phyloP scores from a whole-genome alignment of 106 monocot genomes.

The Acanthochlamys bracteata region DNA sequence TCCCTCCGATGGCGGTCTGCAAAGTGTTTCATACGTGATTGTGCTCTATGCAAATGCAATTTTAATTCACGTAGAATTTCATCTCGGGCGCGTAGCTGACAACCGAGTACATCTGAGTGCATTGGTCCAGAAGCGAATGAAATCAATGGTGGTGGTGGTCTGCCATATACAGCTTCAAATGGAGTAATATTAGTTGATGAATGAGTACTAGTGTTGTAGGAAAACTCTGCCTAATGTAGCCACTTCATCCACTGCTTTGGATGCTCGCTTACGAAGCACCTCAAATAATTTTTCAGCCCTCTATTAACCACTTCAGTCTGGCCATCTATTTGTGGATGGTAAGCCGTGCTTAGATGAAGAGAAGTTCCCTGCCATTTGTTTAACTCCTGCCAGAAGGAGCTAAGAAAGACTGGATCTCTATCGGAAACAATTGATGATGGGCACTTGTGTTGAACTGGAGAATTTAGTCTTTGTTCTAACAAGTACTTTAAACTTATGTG shows the following conservation, averaged over 20 bases:
- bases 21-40: background rate
- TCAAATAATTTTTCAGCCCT: background rate
- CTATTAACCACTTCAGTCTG: slow-evolving; percentile 11
- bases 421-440: background rate
- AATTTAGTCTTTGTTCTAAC: background rate
- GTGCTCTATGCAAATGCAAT: background rate
- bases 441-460: slow-evolving; percentile 1
- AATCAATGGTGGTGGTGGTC: background rate
- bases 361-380: background rate
- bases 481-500: background rate
- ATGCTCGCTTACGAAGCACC: background rate
- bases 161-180: slow-evolving; percentile 7
- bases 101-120: background rate
- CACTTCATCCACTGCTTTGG: background rate
- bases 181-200: background rate
- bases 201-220: slow-evolving; percentile 11
- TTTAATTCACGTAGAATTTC: background rate
- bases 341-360: background rate
- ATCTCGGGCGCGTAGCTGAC: background rate
- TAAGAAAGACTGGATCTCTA: slow-evolving; percentile 1
- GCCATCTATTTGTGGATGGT: slow-evolving; percentile 11
- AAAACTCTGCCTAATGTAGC: slow-evolving; percentile 4
- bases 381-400: slow-evolving; percentile 5
- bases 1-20: background rate
- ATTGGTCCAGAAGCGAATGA: background rate